These are phyloP conservation scores for Penicillium tannophilum DNA, from an alignment of 495 filamentous ascomycete species.

Conservation along the genomic window DNA sequence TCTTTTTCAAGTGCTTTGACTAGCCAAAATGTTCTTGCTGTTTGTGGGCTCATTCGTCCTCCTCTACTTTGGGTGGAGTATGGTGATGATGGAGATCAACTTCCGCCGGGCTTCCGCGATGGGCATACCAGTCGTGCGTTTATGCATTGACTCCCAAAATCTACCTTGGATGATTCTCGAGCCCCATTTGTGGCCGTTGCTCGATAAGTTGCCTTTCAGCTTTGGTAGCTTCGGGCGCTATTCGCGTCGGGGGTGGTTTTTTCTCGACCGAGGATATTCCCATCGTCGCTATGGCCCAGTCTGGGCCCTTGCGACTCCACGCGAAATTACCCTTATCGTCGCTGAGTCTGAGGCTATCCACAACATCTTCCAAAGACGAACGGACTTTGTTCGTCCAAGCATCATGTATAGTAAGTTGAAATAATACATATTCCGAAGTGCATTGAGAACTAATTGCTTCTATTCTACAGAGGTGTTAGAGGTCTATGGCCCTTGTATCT, in stretches of 20 bases:
- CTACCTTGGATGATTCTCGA: slow-evolving; percentile 2
- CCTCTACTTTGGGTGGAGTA: neutral
- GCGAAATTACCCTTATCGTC: neutral
- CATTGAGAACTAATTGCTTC: neutral
- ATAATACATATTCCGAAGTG: neutral
- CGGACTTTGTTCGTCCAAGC: slow-evolving; percentile 3
- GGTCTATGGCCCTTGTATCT: neutral
- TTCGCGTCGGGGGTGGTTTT: slow-evolving; percentile 1
- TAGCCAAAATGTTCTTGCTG: slow-evolving; percentile 1
- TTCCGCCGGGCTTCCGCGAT: slow-evolving; percentile 1
- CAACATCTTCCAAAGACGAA: neutral
- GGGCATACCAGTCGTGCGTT: slow-evolving; percentile 3
- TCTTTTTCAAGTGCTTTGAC: no score
- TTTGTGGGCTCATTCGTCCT: neutral
- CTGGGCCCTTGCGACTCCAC: neutral
- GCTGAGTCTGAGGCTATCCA: slow-evolving; percentile 1
- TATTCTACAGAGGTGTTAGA: neutral
- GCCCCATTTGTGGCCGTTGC: neutral
- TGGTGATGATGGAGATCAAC: slow-evolving; percentile 5
- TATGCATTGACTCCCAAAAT: neutral
- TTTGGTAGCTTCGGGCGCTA: neutral
- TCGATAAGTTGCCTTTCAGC: slow-evolving; percentile 1
- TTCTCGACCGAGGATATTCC: neutral
- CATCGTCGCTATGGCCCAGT: neutral
- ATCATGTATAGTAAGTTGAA: slow-evolving; percentile 4